These are phyloP conservation scores for Chlorella sp. DNA, from an alignment of 139 green algal genomes.

Conservation along the genomic window DNA sequence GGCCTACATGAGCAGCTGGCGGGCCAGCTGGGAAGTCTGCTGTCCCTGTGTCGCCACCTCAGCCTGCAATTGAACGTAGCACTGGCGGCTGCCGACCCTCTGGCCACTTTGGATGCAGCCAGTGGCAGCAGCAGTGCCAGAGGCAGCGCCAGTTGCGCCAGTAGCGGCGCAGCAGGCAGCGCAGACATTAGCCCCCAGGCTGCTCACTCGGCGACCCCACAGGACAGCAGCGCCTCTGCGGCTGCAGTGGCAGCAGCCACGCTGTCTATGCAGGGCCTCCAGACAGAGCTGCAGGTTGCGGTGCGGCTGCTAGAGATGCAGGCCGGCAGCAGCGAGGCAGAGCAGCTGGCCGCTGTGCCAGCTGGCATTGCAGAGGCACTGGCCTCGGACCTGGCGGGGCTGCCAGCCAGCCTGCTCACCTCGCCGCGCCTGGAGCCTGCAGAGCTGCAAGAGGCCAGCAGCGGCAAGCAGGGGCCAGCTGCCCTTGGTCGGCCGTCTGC, in stretches of 20 bases:
- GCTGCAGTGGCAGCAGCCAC: not conserved
- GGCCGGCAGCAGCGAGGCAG: not conserved
- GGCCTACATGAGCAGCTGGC: conserved; percentile 14
- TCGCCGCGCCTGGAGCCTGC: not conserved
- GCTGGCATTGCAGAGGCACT: conserved; percentile 10
- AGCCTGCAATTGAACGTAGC: not conserved
- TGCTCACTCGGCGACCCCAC: not conserved
- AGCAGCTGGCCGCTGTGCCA: conserved; percentile 7
- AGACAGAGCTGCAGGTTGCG: conserved; percentile 13
- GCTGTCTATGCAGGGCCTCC: conserved; percentile 19
- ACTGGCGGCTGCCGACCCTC: not conserved
- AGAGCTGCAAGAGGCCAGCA: not conserved
- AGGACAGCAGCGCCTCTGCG: not conserved
- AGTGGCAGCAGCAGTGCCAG: not conserved
- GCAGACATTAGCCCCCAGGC: too few relatives aligned
- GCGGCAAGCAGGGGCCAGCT: too few relatives aligned
- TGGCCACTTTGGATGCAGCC: not conserved
- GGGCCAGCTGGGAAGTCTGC: not conserved
- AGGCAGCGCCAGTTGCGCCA: not conserved
- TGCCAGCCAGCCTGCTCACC: not conserved
- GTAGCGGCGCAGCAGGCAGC: too few relatives aligned
- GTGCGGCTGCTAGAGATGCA: conserved; percentile 26
- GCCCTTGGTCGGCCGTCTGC: too few relatives aligned
- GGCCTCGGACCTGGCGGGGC: not conserved
- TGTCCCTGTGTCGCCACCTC: conserved; percentile 14